Percentiles rank a stretch among this genome's conserved stretches.
These are phyloP conservation scores for Daldinia childiae DNA, from an alignment of 495 filamentous ascomycete genomes.

Conservation along the genomic window DNA sequence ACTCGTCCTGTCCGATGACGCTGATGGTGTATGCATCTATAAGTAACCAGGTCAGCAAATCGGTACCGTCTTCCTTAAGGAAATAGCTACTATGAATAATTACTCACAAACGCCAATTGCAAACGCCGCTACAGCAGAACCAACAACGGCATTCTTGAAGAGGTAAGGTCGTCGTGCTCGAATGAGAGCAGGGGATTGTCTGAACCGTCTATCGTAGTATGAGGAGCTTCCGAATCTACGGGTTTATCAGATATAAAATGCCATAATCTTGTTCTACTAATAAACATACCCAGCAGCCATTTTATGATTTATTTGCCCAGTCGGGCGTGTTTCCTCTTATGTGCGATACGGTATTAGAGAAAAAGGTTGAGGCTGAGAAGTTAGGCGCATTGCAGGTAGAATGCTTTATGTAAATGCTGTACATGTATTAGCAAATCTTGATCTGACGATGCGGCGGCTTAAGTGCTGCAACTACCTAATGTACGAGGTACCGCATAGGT, in stretches of 20 bases:
- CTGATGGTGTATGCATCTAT: conserved; percentile 88
- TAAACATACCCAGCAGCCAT: conserved; percentile 42
- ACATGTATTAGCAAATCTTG: conserved; percentile 2
- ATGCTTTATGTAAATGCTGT: not conserved
- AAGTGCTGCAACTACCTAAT: not conserved
- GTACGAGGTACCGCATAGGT: not conserved
- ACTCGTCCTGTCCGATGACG: conserved; percentile 94
- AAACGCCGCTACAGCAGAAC: conserved; percentile 72
- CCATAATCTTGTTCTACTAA: not conserved
- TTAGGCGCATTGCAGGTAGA: conserved; percentile 14
- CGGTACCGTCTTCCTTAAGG: not conserved
- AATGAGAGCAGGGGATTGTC: conserved; percentile 83
- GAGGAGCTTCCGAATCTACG: conserved; percentile 59
- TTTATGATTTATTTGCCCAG: conserved; percentile 30
- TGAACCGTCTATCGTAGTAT: conserved; percentile 89
- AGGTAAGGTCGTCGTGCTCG: conserved; percentile 92
- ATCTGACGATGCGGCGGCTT: conserved; percentile 2
- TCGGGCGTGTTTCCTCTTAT: conserved; percentile 20
- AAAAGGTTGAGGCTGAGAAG: not conserved
- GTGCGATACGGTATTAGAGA: not conserved
- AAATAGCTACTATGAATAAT: not conserved
- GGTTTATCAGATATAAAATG: conserved; percentile 16
- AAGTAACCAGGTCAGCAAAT: conserved; percentile 9
- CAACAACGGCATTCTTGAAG: conserved; percentile 84
- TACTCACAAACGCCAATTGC: conserved; percentile 82